A percentile compares a stretch with the other conserved stretches of the same genome.
Evolutionary conservation across 148 eudicot genomes (phyloP).

Genomic region (Fagopyrum homotropicum): DNA sequence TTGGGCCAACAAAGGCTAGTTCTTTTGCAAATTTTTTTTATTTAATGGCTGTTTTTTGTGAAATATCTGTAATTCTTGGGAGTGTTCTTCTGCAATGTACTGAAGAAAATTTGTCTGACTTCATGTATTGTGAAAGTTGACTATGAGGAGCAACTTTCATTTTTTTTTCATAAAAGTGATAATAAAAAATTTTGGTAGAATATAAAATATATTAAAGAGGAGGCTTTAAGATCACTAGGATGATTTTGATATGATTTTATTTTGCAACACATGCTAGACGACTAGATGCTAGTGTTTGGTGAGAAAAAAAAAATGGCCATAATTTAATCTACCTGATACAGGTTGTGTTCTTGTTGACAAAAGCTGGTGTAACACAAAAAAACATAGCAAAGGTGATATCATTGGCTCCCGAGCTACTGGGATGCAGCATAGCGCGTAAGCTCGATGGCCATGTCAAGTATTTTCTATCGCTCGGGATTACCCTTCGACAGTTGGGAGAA

Average conservation of each 20-base stretch:
- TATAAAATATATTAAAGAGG: too few species aligned
- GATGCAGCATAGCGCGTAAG: slow-evolving; percentile 82
- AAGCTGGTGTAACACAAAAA: slow-evolving; percentile 67
- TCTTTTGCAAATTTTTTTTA: too few species aligned
- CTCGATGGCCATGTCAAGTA: slow-evolving; percentile 79
- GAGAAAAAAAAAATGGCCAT: not conserved
- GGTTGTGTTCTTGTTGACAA: slow-evolving; percentile 82
- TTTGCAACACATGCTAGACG: not conserved
- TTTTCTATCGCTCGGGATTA: slow-evolving; percentile 77
- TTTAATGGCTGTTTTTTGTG: too few species aligned
- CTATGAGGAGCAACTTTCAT: too few species aligned
- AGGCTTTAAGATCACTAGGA: too few species aligned
- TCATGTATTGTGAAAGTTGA: too few species aligned
- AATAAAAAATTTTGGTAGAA: too few species aligned
- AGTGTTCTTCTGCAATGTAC: too few species aligned
- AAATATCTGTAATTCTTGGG: too few species aligned
- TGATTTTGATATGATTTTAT: not conserved
- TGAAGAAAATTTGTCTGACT: too few species aligned
- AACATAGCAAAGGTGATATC: slow-evolving; percentile 79
- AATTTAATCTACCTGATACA: slow-evolving; percentile 18
- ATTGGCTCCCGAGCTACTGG: slow-evolving; percentile 82
- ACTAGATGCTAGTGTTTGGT: not conserved
- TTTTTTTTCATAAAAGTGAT: too few species aligned
- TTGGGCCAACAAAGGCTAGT: too few species aligned
- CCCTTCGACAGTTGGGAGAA: slow-evolving; percentile 51